These are phyloP conservation scores for Allium fistulosum DNA, from an alignment of 106 monocot species.

Conservation along the genomic window DNA sequence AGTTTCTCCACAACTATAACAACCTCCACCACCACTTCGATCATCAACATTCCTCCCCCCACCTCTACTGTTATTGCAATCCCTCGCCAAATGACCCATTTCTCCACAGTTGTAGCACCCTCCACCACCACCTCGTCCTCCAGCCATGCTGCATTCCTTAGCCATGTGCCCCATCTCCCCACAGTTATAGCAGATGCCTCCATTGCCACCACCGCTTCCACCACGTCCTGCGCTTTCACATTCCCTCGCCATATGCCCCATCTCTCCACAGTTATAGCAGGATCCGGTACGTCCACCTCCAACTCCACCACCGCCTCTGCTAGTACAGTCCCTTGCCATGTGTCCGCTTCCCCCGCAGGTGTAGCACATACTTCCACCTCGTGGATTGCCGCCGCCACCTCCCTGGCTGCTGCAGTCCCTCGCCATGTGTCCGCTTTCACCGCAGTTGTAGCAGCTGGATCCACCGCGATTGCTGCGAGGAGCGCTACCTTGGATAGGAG, in stretches of 20 bases:
- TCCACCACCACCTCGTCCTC: slow-evolving; percentile 18
- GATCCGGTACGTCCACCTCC: not conserved
- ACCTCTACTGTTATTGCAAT: slow-evolving; percentile 9
- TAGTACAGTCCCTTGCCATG: not conserved
- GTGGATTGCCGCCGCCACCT: not conserved
- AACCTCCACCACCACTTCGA: slow-evolving; percentile 7
- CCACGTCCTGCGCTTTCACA: slow-evolving; percentile 1
- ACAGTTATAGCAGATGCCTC: not conserved
- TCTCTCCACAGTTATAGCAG: slow-evolving; percentile 13
- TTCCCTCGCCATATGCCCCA: slow-evolving; percentile 15
- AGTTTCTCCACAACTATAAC: slow-evolving; percentile 11
- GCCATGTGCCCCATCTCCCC: not conserved
- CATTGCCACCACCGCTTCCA: slow-evolving; percentile 8
- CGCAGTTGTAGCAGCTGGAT: too few species aligned
- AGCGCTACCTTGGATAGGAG: slow-evolving; percentile 6
- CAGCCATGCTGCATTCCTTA: not conserved
- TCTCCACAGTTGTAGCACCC: slow-evolving; percentile 44
- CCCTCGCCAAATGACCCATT: slow-evolving; percentile 37
- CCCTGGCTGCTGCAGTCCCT: not conserved
- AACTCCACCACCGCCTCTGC: slow-evolving; percentile 4
- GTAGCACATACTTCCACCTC: slow-evolving; percentile 2
- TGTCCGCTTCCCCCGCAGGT: not conserved
- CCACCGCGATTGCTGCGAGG: too few species aligned
- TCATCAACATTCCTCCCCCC: not conserved
- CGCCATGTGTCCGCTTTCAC: too few species aligned